Base-by-base conservation (phyloP, 306 rosid genomes). In the Biancaea sappan region DNA sequence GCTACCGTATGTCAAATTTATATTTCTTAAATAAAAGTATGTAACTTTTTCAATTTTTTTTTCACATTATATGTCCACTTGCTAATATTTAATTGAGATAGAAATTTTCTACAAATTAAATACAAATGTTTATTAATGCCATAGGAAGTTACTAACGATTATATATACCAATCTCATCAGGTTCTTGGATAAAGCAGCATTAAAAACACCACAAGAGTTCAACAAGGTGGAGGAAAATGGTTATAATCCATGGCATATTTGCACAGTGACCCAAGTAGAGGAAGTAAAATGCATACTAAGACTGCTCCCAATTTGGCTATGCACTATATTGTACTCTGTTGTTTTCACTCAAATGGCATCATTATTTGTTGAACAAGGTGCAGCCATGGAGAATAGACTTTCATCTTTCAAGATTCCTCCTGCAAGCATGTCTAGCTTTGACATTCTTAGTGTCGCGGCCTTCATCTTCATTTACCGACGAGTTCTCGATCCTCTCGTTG, bases 291-390 rank as follows among this genome's bases (percentile, higher is more conserved):
- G 95, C 72, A 73, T 91, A 13, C 82, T 91, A 7, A 81, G 97
- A 81, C 84, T 91, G 18, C 87, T 91, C 21, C 97, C 95, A 26
- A 86, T 91, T 5, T 91, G 97, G 97, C 76, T 91, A 1, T 91
- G 95, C 85, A 87, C 97, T 15, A 91, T 91, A 7, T 50, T 89
- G 15, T 91, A 86, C 83, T 92, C 97, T 0, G 95, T 91, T 18
- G 91, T 89, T 31, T 91, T 91, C 81, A 86, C 95, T n/a, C 97
- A 91, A 74, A 91, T 89, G 97, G 93, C 91, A 25, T 89, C 97
- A 44, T 87, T 87, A 34, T 91, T 91, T 77, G 93, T 91, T 43
- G 97, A 87, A 69, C 97, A 91, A 89, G 97, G 97, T 41, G 91
- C 87, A 34, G 86, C 78, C 18, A 91, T 91, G 97, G 81, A 86